Conservation (phyloP, 2,329 filamentous ascomycete species). For the Colletotrichum truncatum region DNA sequence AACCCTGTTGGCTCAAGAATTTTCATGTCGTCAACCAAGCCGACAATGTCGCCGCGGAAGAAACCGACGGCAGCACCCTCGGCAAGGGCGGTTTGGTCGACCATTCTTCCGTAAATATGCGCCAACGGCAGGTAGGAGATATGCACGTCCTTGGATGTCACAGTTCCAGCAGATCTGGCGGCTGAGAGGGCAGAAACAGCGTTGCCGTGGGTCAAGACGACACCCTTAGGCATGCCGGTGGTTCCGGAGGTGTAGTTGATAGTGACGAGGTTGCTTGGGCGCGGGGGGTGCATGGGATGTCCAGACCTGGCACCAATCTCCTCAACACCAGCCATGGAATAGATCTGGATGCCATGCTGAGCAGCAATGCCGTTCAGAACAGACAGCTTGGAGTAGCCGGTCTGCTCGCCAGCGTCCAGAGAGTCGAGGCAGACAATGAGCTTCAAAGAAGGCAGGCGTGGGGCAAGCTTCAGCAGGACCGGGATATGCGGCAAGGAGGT, state of each 20-base stretch:
- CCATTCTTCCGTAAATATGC: conserved; percentile 90
- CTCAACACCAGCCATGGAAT: conserved; percentile 84
- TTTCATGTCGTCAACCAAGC: conserved; percentile 92
- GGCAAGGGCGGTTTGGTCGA: conserved; percentile 79
- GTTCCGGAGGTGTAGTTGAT: conserved; percentile 93
- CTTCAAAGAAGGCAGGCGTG: conserved; percentile 83
- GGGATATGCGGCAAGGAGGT: conserved; percentile 85
- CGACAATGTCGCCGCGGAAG: conserved; percentile 90
- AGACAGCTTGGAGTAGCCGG: conserved; percentile 80
- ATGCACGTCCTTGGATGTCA: conserved; percentile 65
- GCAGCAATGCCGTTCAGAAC: conserved; percentile 80
- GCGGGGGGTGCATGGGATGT: conserved; percentile 75
- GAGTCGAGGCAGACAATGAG: conserved; percentile 88
- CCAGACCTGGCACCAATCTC: conserved; percentile 77
- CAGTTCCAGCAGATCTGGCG: conserved; percentile 64
- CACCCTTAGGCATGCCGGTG: conserved; percentile 84
- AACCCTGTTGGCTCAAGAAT: conserved; percentile 83
- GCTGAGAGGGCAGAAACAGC: conserved; percentile 77
- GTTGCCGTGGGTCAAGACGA: conserved; percentile 83
- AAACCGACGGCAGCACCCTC: conserved; percentile 83
- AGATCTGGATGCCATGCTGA: conserved; percentile 79
- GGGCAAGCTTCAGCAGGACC: conserved; percentile 79
- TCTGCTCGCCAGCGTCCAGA: conserved; percentile 80
- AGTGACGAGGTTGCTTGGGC: conserved; percentile 81
- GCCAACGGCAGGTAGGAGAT: conserved; percentile 93